Evolutionary conservation across 257 asterid genomes (phyloP).

Genomic region (Striga asiatica): DNA sequence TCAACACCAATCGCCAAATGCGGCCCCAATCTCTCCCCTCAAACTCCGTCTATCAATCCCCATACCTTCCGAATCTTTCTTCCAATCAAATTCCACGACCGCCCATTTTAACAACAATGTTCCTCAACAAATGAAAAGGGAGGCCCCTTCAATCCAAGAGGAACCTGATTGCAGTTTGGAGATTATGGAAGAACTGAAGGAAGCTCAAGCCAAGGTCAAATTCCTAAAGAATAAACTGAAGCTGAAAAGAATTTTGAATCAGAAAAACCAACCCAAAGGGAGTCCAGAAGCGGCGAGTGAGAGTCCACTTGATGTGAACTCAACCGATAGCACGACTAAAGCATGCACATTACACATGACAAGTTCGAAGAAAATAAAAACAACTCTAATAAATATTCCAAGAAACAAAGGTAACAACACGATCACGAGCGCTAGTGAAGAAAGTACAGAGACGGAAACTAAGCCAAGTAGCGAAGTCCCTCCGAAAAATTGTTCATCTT

Average conservation of each 20-base stretch:
- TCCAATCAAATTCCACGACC: conserved; percentile 2
- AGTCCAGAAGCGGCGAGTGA: conserved; percentile 8
- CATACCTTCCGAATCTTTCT: conserved; percentile 15
- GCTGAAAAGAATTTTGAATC: conserved; percentile 9
- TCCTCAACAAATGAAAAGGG: conserved; percentile 1
- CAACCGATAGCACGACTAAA: conserved; percentile 6
- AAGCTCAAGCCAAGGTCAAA: conserved; percentile 29
- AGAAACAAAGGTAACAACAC: conserved; percentile 2
- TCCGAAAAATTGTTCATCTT: no score
- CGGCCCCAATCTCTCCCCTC: conserved; percentile 18
- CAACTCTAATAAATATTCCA: not conserved
- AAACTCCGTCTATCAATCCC: conserved; percentile 16
- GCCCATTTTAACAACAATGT: no score
- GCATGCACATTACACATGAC: conserved; percentile 1
- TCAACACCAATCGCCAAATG: conserved; percentile 12
- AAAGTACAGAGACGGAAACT: conserved; percentile 9
- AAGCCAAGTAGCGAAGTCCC: conserved; percentile 6
- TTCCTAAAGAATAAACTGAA: conserved; percentile 22
- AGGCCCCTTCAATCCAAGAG: conserved; percentile 34
- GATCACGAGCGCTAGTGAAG: no score
- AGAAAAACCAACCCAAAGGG: not conserved
- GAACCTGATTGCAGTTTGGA: conserved; percentile 12
- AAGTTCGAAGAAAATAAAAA: not conserved
- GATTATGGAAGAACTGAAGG: conserved; percentile 24
- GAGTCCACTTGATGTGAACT: not conserved